Evolutionary conservation across 768 basidiomycete genomes (phyloP).

Genomic region (Gloeostereum incarnatum): DNA sequence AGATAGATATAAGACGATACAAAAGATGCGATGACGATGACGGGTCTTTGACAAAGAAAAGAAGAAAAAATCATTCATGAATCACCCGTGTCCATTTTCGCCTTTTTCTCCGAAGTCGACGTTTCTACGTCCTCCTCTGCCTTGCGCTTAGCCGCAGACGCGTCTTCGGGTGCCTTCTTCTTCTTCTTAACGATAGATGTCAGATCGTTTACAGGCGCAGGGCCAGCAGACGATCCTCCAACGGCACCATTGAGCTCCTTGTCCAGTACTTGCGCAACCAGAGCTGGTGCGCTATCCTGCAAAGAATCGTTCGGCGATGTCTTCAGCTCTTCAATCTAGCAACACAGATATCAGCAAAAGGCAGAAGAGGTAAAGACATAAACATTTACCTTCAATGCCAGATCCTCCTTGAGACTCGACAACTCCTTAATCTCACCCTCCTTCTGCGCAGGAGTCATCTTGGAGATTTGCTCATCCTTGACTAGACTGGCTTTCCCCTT

Average conservation of each 20-base stretch:
- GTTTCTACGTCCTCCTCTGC: conserved; percentile 49
- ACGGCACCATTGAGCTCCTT: conserved; percentile 48
- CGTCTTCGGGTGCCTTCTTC: conserved; percentile 47
- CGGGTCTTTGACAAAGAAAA: conserved; percentile 1
- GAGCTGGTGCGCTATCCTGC: conserved; percentile 51
- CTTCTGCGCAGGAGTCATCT: conserved; percentile 67
- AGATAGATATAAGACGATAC: no score
- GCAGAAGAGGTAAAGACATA: background rate
- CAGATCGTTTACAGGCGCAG: conserved; percentile 64
- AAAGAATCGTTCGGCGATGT: conserved; percentile 57
- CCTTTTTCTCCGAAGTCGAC: conserved; percentile 53
- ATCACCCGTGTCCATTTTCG: conserved; percentile 34
- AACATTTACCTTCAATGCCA: conserved; percentile 65
- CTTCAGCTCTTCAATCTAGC: conserved; percentile 85
- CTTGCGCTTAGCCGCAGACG: conserved; percentile 51
- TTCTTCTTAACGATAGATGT: conserved; percentile 86
- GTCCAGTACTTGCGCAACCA: conserved; percentile 65
- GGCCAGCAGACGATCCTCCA: conserved; percentile 20
- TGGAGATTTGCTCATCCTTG: conserved; percentile 45
- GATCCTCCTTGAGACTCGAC: conserved; percentile 64
- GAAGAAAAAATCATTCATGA: background rate
- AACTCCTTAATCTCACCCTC: conserved; percentile 78
- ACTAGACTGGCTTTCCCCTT: conserved; percentile 45
- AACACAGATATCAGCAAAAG: background rate
- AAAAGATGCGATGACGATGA: no score